These are phyloP conservation scores for Termitomyces sp. DNA, from an alignment of 768 basidiomycete genomes.

Conservation along the genomic window DNA sequence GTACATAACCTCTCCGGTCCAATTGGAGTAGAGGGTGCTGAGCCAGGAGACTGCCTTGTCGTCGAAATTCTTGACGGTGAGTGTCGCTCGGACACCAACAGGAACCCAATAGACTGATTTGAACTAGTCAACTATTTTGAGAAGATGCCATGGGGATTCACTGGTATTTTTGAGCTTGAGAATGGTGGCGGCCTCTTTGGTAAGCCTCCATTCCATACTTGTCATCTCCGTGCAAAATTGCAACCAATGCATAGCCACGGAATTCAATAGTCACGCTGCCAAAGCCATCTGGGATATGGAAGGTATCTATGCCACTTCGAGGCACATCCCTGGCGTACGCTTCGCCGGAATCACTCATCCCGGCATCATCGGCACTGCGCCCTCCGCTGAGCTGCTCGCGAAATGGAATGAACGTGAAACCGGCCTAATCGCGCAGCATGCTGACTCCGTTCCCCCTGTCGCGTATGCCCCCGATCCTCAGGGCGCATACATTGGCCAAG, in stretches of 20 bases:
- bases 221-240: neutral
- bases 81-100: neutral
- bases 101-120: neutral
- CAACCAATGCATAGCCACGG: slow-evolving; percentile 37
- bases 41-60: slow-evolving; percentile 76
- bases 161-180: slow-evolving; percentile 70
- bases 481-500: slow-evolving; percentile 71
- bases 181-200: slow-evolving; percentile 75
- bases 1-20: slow-evolving; percentile 79
- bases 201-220: slow-evolving; percentile 16
- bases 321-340: slow-evolving; percentile 76
- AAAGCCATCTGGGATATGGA: slow-evolving; percentile 85
- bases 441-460: slow-evolving; percentile 55
- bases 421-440: slow-evolving; percentile 53
- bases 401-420: slow-evolving; percentile 76
- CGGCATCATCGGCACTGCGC: slow-evolving; percentile 74
- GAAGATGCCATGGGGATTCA: slow-evolving; percentile 82
- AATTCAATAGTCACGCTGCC: slow-evolving; percentile 67
- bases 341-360: slow-evolving; percentile 80
- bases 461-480: slow-evolving; percentile 58
- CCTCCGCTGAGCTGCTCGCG: slow-evolving; percentile 66
- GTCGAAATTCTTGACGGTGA: slow-evolving; percentile 77
- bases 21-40: slow-evolving; percentile 69
- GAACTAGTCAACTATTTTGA: slow-evolving; percentile 58
- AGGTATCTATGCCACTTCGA: slow-evolving; percentile 67